Evolutionary conservation across 192 early-diverging fungal species (phyloP), one percentile per base, ranked within the genome.

Genomic region (Backusella circina): DNA sequence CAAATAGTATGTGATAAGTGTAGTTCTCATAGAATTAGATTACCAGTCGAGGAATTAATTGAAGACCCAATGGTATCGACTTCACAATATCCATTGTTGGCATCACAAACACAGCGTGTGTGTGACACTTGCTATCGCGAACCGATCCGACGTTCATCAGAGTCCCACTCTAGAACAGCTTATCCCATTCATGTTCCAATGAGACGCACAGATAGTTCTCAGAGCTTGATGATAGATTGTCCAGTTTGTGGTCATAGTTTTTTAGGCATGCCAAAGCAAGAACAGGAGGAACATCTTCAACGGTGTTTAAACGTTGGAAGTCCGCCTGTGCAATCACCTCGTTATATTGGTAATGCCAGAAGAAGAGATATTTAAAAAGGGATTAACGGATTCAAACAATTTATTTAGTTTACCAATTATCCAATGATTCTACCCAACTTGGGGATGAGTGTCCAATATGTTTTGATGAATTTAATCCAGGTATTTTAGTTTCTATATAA

Each of bases 371-470:
- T 38, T 21, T 4, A 9, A 41, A 72, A 2, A 44, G 38, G 36
- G 12, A 28, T 28, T 33, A 35, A 36, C 30, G 12, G 30, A 15
- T 41, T 18, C 32, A 21, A 72, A 4, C 18, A 4, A 13, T 13
- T 13, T n/a, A n/a, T 51, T 23, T 74, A 89, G 88, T 89, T 0
- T 91, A 91, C 71, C 86, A 87, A 73, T 79, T 94, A 7, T 83
- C 84, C 5, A 75, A 82, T 26, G 85, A 88, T 39, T 88, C 89
- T 16, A 85, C 88, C 16, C 76, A 91, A 74, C 77, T 93, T 50
- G 91, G 89, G 31, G 88, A 89, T 76, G 96, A 98, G 75, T 98
- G 96, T 81, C 88, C 93, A 0, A 98, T 98, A 54, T 98, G 96
- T 84, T 95, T 98, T 86, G 94, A 97, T 71, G 96, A 98, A 77